A percentile compares a stretch with the other conserved stretches of the same genome.
phyloP scores from a whole-genome alignment of 2,329 filamentous ascomycete genomes.

The Aspergillus intermedius region DNA sequence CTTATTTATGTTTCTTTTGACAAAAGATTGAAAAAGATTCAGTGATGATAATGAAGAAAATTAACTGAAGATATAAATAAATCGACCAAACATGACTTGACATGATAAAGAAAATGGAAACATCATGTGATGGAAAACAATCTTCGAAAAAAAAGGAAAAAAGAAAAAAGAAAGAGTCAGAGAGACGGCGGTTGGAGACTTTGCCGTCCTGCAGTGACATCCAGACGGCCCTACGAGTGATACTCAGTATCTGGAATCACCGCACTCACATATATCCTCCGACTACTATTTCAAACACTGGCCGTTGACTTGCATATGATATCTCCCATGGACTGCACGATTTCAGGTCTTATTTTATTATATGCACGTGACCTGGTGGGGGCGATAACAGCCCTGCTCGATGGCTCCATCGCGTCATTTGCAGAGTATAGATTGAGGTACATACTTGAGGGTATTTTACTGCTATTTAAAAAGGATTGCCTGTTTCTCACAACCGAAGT shows the following conservation, averaged over 20 bases:
- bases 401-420: no score
- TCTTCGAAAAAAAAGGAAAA: neutral
- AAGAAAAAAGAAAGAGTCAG: conserved; percentile 3
- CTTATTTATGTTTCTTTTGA: no score
- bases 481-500: no score
- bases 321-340: no score
- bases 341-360: no score
- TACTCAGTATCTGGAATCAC: neutral
- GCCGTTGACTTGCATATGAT: no score
- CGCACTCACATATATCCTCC: neutral
- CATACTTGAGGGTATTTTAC: no score
- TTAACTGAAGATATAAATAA: neutral
- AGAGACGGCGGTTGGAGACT: conserved; percentile 4
- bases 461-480: no score
- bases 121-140: neutral
- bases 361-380: no score
- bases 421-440: no score
- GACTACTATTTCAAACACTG: neutral
- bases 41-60: neutral
- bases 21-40: neutral
- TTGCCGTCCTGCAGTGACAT: conserved; percentile 9
- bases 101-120: neutral
- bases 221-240: conserved; percentile 1
- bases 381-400: no score
- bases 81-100: neutral